Evolutionary conservation across 164 flowering plant species (phyloP), one percentile per base, ranked within the genome.

Genomic region (Aristolochia contorta): DNA sequence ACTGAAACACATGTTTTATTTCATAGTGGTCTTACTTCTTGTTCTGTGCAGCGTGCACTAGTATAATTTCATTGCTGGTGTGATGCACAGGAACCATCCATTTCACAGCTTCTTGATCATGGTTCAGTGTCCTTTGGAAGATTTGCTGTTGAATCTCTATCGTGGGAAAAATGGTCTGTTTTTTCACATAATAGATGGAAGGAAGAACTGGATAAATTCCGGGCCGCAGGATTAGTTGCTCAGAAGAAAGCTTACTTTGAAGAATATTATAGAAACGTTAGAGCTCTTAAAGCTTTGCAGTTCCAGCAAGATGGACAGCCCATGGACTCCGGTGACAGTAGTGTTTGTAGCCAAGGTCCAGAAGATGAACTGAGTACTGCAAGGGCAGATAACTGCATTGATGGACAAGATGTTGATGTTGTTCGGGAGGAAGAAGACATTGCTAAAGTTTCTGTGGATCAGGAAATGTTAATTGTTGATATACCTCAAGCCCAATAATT

Each of bases 141-240:
- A 61, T 74, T 45, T 62, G 64, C 71, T 19, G 63, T 60, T 13
- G 77, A 74, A 51, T 30, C 77, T 23, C 65, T 74, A 32, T 64
- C 72, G 50, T 74, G 77, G 77, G 77, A 71, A 63, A 74, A 71
- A 57, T 62, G 74, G 74, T 74, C 77, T 16, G 72, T 68, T 59
- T 74, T 74, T 51, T 50, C 74, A 23, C 70, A 74, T 37, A 68
- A 74, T 48, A 67, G 63, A 59, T 51, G 67, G 50, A 66, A 62
- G 54, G 77, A 74, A 61, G 77, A 74, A 54, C 58, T 74, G 56
- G 77, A 74, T 54, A 67, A 65, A 60, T 74, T 67, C 74, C 67
- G 59, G 37, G 54, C 69, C 21, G 72, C 72, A 21, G 77, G 77
- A 46, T 30, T 71, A 24, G 77, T 74, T 15, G 77, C 77, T 47